Evolutionary conservation across 2,329 filamentous ascomycete genomes (phyloP), one percentile per base, ranked within the genome.

Genomic region (Cladophialophora yegresii): DNA sequence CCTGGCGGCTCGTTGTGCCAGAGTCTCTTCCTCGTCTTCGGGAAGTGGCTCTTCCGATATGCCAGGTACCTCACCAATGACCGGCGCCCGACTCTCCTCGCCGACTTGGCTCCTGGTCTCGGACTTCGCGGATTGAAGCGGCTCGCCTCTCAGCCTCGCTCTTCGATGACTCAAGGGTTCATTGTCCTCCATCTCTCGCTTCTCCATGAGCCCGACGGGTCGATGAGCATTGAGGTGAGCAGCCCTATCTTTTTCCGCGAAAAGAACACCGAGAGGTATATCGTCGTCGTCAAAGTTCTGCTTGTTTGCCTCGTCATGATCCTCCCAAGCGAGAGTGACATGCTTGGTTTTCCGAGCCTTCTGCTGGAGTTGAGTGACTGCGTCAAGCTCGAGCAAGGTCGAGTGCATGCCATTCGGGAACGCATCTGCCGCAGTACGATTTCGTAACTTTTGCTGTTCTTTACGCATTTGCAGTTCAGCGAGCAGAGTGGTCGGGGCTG

Each of bases 401-500:
- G 91, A 91, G 69, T 95, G 91, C 83, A 96, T 88, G n/a, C 92
- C 93, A 61, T 89, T 87, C 22, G 89, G 88, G 70, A 82, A 84
- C 0, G 83, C 79, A 13, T 83, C 85, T 33, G 85, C 82, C 23
- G 88, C 83, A 13, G 89, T 89, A 23, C 87, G 85, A 32, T 89
- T 95, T 40, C 95, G 87, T 67, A 88, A 82, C 76, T 91, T 93
- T 72, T 96, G 89, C 71, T 96, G 90, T 65, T 91, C 88, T 75
- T 99, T 98, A 57, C 95, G 89, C 68, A 96, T 80, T 74, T 97
- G 92, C 7, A 99, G 81, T 75, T 99, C 95, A 0, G 95, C 95
- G 26, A 99, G 84, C 0, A 99, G 83, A 0, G 95, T 99, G 0
- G 92, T 96, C 0, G 95, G 95, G 3, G 88, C 84, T 0, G 90